Evolutionary conservation across 768 basidiomycete species (phyloP).

Genomic region (Amanita rubescens): DNA sequence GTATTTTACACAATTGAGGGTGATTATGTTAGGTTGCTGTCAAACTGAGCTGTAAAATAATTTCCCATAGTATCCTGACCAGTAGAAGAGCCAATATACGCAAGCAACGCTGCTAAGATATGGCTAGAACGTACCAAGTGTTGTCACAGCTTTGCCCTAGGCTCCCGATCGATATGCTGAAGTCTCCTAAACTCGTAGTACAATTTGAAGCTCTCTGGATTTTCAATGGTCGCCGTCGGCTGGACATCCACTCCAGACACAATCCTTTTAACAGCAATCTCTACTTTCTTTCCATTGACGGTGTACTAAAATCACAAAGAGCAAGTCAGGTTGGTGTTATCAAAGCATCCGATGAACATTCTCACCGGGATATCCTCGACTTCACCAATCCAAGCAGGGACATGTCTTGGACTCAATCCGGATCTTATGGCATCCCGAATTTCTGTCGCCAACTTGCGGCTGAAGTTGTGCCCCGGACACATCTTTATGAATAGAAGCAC

Average conservation of each 20-base stretch:
- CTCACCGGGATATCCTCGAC: slow-evolving; percentile 62
- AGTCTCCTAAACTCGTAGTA: slow-evolving; percentile 54
- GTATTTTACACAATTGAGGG: no score
- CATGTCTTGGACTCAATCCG: slow-evolving; percentile 64
- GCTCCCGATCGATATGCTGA: neutral
- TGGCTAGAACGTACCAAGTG: neutral
- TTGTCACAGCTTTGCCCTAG: neutral
- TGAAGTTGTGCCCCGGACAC: slow-evolving; percentile 36
- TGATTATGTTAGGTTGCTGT: no score
- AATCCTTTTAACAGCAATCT: slow-evolving; percentile 39
- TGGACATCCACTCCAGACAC: neutral
- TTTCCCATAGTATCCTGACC: no score
- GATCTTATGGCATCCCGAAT: slow-evolving; percentile 53
- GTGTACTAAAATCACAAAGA: slow-evolving; percentile 43
- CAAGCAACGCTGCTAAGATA: neutral
- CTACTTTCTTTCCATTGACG: slow-evolving; percentile 72
- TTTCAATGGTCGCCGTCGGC: slow-evolving; percentile 29
- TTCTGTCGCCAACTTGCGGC: slow-evolving; percentile 31
- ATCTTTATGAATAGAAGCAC: slow-evolving; percentile 74
- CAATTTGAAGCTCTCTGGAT: slow-evolving; percentile 1
- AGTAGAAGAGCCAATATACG: neutral
- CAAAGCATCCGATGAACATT: slow-evolving; percentile 8
- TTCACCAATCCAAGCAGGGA: slow-evolving; percentile 62
- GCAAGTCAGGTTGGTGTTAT: neutral
- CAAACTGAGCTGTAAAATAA: no score